Evolutionary conservation across 306 rosid genomes (phyloP), one percentile per base, ranked within the genome.

Genomic region (Sindora glabra): DNA sequence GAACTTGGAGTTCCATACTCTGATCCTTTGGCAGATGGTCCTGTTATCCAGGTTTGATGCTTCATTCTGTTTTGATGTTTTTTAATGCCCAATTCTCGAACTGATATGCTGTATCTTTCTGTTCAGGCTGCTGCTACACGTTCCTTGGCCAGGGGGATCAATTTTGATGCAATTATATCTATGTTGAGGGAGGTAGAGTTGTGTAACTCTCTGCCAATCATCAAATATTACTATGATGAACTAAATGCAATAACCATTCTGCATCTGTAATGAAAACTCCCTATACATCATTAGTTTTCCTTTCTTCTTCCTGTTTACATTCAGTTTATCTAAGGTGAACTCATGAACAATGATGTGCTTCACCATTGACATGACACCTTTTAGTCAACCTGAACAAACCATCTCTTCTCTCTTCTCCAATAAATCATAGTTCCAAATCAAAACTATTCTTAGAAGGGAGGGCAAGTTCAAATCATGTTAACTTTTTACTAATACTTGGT

Each of bases 11-110:
- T 89, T 57, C 98, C 96, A 0, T 92, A 92, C 69, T 88, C 98
- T 10, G 96, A 92, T 76, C 96, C 98, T 64, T 74, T 92, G 79
- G 98, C 98, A 3, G 98, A 92, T 76, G 98, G 98, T 60, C 98
- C 96, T 23, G 96, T 88, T 73, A 92, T 92, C 67, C 98, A 92
- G 99, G 99, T 92, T 69, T 25, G 56, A 18, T 18, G 36, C 10
- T 64, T 39, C 39, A 10, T 45, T 34, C 23, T 34, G 10, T 68
- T 56, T 41, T 48, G 21, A 41, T 56, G 27, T 51, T 34, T 44
- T 46, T 60, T 50, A 40, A 25, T 65, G 14, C 57, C 37, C 48
- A 39, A 21, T 66, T 58, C 64, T 54, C 66, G 62, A 65, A 59
- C 60, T 74, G 45, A 62, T 41, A n/a, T n/a, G n/a, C n/a, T n/a